Percentiles rank a stretch among this genome's conserved stretches.
Conservation (phyloP, 2,329 filamentous ascomycete genomes). For the Microdochium paspali region DNA sequence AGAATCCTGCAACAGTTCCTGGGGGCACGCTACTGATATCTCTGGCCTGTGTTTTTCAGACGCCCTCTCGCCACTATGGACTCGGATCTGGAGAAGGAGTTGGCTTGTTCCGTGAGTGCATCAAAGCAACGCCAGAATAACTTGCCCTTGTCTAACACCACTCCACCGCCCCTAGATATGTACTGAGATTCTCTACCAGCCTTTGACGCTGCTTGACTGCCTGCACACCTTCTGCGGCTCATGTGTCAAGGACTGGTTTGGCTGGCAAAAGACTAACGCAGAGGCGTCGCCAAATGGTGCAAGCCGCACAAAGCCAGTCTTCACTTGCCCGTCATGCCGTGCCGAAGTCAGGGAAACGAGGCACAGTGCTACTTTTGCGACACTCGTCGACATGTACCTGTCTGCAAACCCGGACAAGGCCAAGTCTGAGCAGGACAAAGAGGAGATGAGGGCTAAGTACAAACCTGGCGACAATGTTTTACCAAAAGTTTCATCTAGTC, state of each 20-base stretch:
- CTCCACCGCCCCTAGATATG: slow-evolving; percentile 63
- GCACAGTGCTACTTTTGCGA: slow-evolving; percentile 85
- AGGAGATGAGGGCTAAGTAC: slow-evolving; percentile 67
- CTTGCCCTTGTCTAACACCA: slow-evolving; percentile 3
- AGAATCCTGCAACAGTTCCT: neutral
- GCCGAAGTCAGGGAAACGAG: slow-evolving; percentile 76
- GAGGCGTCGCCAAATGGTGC: slow-evolving; percentile 39
- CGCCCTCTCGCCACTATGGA: slow-evolving; percentile 28
- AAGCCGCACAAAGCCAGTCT: slow-evolving; percentile 40
- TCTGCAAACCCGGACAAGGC: slow-evolving; percentile 68
- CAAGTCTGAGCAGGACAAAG: slow-evolving; percentile 62
- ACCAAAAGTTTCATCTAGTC: slow-evolving; percentile 44
- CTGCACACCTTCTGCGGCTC: slow-evolving; percentile 94
- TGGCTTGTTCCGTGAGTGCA: slow-evolving; percentile 80
- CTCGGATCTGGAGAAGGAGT: slow-evolving; percentile 77
- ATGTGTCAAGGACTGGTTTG: slow-evolving; percentile 94
- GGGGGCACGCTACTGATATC: too few species aligned
- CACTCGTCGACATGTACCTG: slow-evolving; percentile 81
- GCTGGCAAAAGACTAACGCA: slow-evolving; percentile 59
- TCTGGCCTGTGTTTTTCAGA: neutral
- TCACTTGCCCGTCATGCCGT: slow-evolving; percentile 90
- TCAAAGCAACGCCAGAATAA: neutral
- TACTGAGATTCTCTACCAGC: slow-evolving; percentile 87
- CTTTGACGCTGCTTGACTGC: slow-evolving; percentile 84
- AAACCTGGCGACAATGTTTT: slow-evolving; percentile 75